Evolutionary conservation across 345 rosid species (phyloP).

Genomic region (Gossypium stocksii): DNA sequence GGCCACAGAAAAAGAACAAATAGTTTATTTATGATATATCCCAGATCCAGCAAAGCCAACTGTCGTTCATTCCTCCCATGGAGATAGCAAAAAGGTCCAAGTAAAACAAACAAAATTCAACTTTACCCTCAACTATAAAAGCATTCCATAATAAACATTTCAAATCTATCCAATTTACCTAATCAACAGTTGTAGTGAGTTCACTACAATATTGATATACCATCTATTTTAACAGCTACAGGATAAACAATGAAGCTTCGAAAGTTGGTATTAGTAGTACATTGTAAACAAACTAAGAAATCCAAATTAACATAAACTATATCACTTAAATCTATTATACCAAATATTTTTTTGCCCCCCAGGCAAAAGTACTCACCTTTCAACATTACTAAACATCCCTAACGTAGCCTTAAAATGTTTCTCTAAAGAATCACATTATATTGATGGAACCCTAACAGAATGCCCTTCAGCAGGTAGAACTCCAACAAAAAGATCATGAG

Average conservation of each 20-base stretch:
- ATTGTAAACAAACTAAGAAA: not conserved
- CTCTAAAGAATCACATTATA: not conserved
- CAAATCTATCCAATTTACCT: not conserved
- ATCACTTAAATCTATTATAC: not conserved
- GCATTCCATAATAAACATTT: not conserved
- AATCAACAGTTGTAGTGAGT: not conserved
- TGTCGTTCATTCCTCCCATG: not conserved
- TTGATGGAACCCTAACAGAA: not conserved
- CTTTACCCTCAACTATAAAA: not conserved
- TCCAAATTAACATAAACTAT: not conserved
- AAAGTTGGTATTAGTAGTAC: not conserved
- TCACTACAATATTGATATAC: not conserved
- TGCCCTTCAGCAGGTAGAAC: conserved; percentile 1
- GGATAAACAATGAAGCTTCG: not conserved
- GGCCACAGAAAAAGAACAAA: not conserved
- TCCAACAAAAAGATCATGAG: not conserved
- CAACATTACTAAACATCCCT: not conserved
- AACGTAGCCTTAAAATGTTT: not conserved
- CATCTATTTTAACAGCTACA: conserved; percentile 6
- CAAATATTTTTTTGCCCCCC: not conserved
- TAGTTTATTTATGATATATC: not conserved
- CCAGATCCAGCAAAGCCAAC: not conserved
- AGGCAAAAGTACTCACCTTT: not conserved
- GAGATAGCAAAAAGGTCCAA: not conserved
- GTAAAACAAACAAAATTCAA: not conserved